Evolutionary conservation across 257 asterid genomes (phyloP).

Genomic region (Lithospermum erythrorhizon): DNA sequence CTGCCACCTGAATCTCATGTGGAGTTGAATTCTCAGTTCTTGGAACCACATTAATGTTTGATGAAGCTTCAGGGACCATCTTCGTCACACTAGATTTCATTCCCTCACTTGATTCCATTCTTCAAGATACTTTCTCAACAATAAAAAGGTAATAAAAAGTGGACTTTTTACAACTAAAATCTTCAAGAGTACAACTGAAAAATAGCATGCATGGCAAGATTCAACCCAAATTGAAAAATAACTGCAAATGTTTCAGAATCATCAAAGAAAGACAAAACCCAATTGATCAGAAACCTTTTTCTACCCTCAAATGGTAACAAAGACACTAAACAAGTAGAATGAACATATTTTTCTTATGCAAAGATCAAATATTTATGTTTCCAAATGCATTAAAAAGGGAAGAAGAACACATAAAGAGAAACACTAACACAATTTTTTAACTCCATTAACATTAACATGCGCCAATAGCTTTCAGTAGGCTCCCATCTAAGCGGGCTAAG

Average conservation of each 20-base stretch:
- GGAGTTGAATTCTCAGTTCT: constrained; percentile 22
- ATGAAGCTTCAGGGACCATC: constrained; percentile 45
- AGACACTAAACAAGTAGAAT: not conserved
- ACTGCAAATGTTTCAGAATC: not conserved
- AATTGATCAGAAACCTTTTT: not conserved
- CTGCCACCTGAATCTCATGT: constrained; percentile 14
- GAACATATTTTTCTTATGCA: not conserved
- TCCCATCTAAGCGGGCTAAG: no score
- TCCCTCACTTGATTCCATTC: constrained; percentile 59
- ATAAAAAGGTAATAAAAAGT: not conserved
- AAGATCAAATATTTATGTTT: not conserved
- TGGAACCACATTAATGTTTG: constrained; percentile 46
- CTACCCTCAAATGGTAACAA: not conserved
- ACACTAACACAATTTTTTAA: no score
- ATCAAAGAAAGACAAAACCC: not conserved
- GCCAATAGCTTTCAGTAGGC: no score
- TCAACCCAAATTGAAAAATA: not conserved
- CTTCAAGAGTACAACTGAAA: constrained; percentile 2
- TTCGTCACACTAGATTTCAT: constrained; percentile 41
- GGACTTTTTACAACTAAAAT: not conserved
- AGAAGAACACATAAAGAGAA: not conserved
- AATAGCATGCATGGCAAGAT: not conserved
- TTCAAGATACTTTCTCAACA: not conserved
- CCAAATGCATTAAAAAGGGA: not conserved
- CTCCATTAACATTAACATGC: no score